Base-by-base conservation (phyloP, 2,329 filamentous ascomycete genomes). In the Talaromyces albobiverticillius region DNA sequence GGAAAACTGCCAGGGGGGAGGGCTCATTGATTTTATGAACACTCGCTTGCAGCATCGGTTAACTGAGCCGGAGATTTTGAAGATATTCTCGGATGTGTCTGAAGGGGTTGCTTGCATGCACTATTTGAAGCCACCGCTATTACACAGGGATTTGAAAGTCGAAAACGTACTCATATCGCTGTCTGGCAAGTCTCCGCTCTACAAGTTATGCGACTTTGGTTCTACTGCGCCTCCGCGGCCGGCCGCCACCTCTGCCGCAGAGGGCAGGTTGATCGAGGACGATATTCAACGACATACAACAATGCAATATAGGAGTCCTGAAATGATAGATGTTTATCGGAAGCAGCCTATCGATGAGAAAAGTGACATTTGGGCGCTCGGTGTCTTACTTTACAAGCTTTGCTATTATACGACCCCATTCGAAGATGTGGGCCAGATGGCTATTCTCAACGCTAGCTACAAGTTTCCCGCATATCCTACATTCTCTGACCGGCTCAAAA, bases 351-450 rank as follows among this genome's bases (percentile, higher is more conserved):
- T 99, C 67, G 90, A 99, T 67, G 94, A 99, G 76, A 99, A 99
- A 77, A 95, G 92, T 46, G 94, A 99, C 71, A 96, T 99, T 26
- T 99, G 92, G 94, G 94, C 94, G 1, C 76, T 99, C 57, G 94
- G 94, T 4, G 94, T 99, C 40, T 77, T 99, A 55, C 75, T 99
- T 52, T 99, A 99, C 79, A 99, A 99, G 78, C 80, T 99, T 58
- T 99, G 94, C 77, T 99, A 97, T 74, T 99, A 99, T 73, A 99
- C 94, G 1, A 99, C 94, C 5, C 94, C 94, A 0, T 99, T 99
- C 65, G 94, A 99, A 74, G 93, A 97, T 60, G 91, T 96, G 67
- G 94, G 94, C 23, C 93, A 96, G 75, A 89, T 97, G 77, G 94
- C 94, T 11, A 99, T 99, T 60, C 76, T 99, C 57, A 97, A 97